Conservation (phyloP, 2,329 filamentous ascomycete genomes). For the Aureobasidium lini region DNA sequence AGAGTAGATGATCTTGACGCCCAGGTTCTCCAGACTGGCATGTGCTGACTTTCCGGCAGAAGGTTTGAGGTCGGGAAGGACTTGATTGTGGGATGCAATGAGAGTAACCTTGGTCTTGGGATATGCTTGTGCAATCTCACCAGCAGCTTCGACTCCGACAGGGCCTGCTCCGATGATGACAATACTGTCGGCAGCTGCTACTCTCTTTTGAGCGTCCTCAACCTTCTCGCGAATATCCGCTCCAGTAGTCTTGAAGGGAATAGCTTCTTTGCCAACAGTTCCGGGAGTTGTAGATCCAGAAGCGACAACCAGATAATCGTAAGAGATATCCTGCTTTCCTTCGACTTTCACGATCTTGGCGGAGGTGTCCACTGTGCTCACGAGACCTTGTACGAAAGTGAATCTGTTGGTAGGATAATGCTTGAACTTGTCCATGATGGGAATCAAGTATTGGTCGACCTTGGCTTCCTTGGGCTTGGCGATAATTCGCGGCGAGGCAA, state of each 20-base stretch:
- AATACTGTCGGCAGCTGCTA: background rate
- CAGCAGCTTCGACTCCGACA: constrained; percentile 3
- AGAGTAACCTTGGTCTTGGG: background rate
- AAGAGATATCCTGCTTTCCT: constrained; percentile 29
- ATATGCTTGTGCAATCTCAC: constrained; percentile 6
- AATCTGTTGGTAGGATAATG: constrained; percentile 39
- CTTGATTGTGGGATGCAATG: constrained; percentile 1
- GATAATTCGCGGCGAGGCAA: constrained; percentile 8
- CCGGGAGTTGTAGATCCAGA: constrained; percentile 38
- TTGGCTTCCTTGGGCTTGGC: constrained; percentile 7
- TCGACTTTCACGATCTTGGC: constrained; percentile 35
- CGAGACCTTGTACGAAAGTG: constrained; percentile 41
- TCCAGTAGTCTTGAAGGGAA: constrained; percentile 12
- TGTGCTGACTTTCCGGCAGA: background rate
- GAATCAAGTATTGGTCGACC: constrained; percentile 15
- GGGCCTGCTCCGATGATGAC: constrained; percentile 4
- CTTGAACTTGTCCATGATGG: constrained; percentile 38
- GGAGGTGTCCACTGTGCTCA: constrained; percentile 35
- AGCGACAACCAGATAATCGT: constrained; percentile 44
- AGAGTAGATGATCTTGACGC: constrained; percentile 3
- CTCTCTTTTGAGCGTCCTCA: constrained; percentile 1
- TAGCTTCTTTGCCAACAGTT: constrained; percentile 9
- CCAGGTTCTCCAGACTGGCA: background rate
- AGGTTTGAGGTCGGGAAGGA: constrained; percentile 1
- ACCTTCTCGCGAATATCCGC: background rate